phyloP scores from a whole-genome alignment of 2,329 filamentous ascomycete species.

The Fonsecaea multimorphosa region DNA sequence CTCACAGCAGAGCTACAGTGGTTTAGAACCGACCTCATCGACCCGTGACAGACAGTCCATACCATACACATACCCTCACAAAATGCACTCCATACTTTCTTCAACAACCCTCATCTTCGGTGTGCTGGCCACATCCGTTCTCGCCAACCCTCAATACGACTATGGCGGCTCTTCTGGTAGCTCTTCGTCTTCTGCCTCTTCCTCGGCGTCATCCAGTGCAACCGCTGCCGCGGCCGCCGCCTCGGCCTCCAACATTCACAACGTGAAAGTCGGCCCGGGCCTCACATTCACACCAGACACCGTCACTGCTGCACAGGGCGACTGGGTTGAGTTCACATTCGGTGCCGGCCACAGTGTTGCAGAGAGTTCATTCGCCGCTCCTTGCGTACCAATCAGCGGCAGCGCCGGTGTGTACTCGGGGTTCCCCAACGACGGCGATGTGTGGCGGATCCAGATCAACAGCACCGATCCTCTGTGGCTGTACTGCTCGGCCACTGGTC shows the following conservation, averaged over 20 bases:
- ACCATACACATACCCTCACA: constrained; percentile 6
- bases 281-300: constrained; percentile 54
- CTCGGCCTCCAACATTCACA: constrained; percentile 26
- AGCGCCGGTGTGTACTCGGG: constrained; percentile 53
- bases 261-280: constrained; percentile 39
- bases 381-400: constrained; percentile 54
- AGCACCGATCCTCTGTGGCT: constrained; percentile 56
- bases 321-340: constrained; percentile 61
- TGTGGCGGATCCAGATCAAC: constrained; percentile 56
- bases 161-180: constrained; percentile 17
- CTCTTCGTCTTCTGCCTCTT: background rate
- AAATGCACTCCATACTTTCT: constrained; percentile 31
- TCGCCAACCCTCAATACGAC: constrained; percentile 33
- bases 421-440: constrained; percentile 43
- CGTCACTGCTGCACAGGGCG: constrained; percentile 54
- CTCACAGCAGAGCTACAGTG: background rate
- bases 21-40: background rate
- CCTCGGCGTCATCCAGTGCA: background rate
- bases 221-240: constrained; percentile 13
- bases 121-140: constrained; percentile 34
- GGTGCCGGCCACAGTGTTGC: constrained; percentile 59
- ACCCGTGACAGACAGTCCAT: background rate
- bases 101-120: constrained; percentile 29
- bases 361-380: constrained; percentile 56
- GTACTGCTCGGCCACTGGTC: constrained; percentile 58